phyloP scores from a whole-genome alignment of 1,284 basidiomycete genomes.

The Sporisorium sorghi region DNA sequence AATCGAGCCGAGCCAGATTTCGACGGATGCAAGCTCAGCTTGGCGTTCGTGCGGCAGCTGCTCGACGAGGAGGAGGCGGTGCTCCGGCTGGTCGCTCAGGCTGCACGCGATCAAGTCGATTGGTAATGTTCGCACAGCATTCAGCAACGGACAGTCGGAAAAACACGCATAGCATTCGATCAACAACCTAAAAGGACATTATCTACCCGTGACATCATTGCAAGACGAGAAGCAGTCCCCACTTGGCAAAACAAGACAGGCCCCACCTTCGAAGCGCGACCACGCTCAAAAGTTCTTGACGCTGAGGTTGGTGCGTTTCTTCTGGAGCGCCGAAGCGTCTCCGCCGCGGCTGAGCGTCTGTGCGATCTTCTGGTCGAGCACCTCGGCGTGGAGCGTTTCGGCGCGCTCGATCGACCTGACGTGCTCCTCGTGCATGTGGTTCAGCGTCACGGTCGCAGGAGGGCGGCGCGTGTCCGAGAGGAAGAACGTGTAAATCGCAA shows the following conservation, averaged over 20 bases:
- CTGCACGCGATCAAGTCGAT: constrained; percentile 28
- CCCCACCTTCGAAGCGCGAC: too few relatives aligned
- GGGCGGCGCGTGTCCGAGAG: constrained; percentile 57
- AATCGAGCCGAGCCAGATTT: constrained; percentile 7
- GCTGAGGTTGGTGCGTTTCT: constrained; percentile 49
- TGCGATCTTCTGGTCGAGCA: constrained; percentile 56
- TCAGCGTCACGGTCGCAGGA: constrained; percentile 41
- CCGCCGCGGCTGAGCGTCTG: constrained; percentile 49
- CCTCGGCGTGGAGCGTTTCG: constrained; percentile 50
- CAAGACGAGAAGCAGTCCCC: too few relatives aligned
- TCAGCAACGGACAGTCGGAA: too few relatives aligned
- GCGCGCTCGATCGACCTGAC: constrained; percentile 33
- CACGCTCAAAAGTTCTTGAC: constrained; percentile 42
- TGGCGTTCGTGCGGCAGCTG: constrained; percentile 41
- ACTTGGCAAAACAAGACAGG: too few relatives aligned
- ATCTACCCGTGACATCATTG: neutral
- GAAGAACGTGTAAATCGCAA: constrained; percentile 61
- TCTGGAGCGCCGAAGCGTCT: constrained; percentile 46
- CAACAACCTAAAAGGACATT: neutral
- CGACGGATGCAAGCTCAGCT: constrained; percentile 13
- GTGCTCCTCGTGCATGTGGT: constrained; percentile 49
- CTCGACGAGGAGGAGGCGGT: constrained; percentile 46
- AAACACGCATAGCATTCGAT: neutral
- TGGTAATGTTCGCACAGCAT: constrained; percentile 34
- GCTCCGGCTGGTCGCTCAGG: constrained; percentile 26